These are phyloP conservation scores for Phyllosticta capitalensis DNA, from an alignment of 2,329 filamentous ascomycete species.

Conservation along the genomic window DNA sequence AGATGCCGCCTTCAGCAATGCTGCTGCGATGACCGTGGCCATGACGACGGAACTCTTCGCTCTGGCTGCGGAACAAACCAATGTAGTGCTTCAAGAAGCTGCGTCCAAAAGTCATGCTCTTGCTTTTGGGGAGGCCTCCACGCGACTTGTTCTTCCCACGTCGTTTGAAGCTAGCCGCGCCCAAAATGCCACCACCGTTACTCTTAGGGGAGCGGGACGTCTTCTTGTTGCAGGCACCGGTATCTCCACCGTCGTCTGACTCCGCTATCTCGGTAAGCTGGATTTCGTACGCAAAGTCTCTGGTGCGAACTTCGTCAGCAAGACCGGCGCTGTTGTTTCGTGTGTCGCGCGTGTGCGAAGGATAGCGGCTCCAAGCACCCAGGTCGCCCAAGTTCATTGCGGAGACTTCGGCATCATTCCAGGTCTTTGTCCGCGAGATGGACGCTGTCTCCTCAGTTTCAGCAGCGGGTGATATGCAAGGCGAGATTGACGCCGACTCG, in stretches of 20 bases:
- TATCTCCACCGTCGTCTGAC: constrained; percentile 19
- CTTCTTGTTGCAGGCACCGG: constrained; percentile 17
- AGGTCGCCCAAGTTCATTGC: constrained; percentile 8
- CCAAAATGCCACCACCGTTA: background rate
- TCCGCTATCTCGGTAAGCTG: constrained; percentile 17
- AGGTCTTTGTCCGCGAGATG: background rate
- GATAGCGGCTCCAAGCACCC: constrained; percentile 38
- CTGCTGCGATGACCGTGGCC: constrained; percentile 37
- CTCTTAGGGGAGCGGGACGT: constrained; percentile 2
- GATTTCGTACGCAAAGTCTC: constrained; percentile 33
- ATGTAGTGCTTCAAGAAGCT: constrained; percentile 35
- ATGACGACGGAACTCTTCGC: constrained; percentile 27
- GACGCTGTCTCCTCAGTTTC: background rate
- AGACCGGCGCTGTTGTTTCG: constrained; percentile 32
- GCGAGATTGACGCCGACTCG: background rate
- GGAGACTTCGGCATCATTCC: background rate
- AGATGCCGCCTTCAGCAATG: constrained; percentile 31
- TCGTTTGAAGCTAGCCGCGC: background rate
- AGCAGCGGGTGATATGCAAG: background rate
- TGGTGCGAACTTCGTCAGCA: constrained; percentile 29
- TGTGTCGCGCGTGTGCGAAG: constrained; percentile 35
- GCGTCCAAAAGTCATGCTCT: constrained; percentile 33
- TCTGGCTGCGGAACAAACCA: constrained; percentile 33
- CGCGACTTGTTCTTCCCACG: constrained; percentile 10
- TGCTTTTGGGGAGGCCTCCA: constrained; percentile 20